Conservation (phyloP, 306 rosid species). For the Pyrus communis region DNA sequence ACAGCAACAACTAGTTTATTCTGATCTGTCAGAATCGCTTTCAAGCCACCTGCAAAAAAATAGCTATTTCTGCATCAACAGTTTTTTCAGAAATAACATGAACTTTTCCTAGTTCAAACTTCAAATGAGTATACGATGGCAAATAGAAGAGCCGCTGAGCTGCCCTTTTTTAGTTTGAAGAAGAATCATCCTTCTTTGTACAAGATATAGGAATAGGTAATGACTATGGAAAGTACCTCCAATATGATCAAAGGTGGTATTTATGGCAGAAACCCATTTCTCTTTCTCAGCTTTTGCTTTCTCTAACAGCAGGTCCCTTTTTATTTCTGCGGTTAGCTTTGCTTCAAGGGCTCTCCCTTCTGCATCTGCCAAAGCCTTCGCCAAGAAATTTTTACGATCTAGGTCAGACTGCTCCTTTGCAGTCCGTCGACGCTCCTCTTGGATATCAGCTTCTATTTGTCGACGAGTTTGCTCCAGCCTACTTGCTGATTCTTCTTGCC, state of each 20-base stretch:
- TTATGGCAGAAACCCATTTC: conserved; percentile 93
- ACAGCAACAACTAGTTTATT: conserved; percentile 93
- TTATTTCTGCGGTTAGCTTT: conserved; percentile 84
- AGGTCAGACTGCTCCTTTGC: conserved; percentile 93
- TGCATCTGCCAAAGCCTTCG: conserved; percentile 89
- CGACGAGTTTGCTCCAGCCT: conserved; percentile 90
- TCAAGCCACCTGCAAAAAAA: conserved; percentile 75
- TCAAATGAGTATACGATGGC: neutral
- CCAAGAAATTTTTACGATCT: conserved; percentile 85
- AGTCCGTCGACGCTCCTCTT: conserved; percentile 79
- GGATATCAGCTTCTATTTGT: conserved; percentile 92
- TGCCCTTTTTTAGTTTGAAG: neutral
- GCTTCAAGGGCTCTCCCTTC: conserved; percentile 93
- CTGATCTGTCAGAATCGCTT: conserved; percentile 93
- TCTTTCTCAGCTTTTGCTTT: conserved; percentile 92
- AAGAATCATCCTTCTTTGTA: neutral
- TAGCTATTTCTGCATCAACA: neutral
- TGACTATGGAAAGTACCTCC: conserved; percentile 54
- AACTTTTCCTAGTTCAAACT: neutral
- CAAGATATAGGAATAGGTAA: neutral
- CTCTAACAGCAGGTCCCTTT: conserved; percentile 65
- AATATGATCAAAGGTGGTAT: conserved; percentile 92
- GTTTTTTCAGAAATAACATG: neutral
- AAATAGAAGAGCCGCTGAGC: neutral
- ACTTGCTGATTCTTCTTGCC: conserved; percentile 93